These are phyloP conservation scores for Paecilomyces fulvus DNA, from an alignment of 2,329 filamentous ascomycete species.

Conservation along the genomic window DNA sequence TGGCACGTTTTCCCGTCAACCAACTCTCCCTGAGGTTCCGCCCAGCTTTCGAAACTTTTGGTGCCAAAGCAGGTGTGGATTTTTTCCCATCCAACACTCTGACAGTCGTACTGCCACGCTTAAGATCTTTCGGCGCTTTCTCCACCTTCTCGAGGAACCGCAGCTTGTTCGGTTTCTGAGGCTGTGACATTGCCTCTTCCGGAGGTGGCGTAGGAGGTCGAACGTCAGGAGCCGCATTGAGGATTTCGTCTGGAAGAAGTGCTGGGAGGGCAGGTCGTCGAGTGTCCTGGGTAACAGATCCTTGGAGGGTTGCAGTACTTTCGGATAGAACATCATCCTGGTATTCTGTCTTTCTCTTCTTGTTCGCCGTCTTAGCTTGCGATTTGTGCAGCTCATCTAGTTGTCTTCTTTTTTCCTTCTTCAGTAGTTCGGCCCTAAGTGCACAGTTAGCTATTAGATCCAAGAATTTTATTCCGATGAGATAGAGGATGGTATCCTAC, in stretches of 20 bases:
- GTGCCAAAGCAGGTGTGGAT: constrained; percentile 32
- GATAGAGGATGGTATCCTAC: constrained; percentile 15
- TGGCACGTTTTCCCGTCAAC: constrained; percentile 28
- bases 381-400: constrained; percentile 31
- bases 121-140: constrained; percentile 43
- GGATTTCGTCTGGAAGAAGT: constrained; percentile 44
- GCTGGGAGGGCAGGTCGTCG: constrained; percentile 36
- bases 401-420: constrained; percentile 32
- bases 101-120: constrained; percentile 41
- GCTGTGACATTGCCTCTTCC: constrained; percentile 16
- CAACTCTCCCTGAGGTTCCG: constrained; percentile 30
- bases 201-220: constrained; percentile 39
- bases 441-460: constrained; percentile 12
- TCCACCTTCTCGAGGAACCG: constrained; percentile 42
- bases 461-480: neutral
- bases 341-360: constrained; percentile 12
- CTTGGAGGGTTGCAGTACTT: constrained; percentile 34
- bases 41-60: constrained; percentile 36
- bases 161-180: constrained; percentile 34
- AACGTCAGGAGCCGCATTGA: constrained; percentile 37
- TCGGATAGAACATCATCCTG: constrained; percentile 31
- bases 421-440: constrained; percentile 28
- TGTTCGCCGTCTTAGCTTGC: constrained; percentile 26
- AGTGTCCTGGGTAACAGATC: constrained; percentile 27
- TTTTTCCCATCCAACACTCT: constrained; percentile 40